Base-by-base conservation (phyloP, 2,329 filamentous ascomycete genomes). In the Zymoseptoria pseudotritici region DNA sequence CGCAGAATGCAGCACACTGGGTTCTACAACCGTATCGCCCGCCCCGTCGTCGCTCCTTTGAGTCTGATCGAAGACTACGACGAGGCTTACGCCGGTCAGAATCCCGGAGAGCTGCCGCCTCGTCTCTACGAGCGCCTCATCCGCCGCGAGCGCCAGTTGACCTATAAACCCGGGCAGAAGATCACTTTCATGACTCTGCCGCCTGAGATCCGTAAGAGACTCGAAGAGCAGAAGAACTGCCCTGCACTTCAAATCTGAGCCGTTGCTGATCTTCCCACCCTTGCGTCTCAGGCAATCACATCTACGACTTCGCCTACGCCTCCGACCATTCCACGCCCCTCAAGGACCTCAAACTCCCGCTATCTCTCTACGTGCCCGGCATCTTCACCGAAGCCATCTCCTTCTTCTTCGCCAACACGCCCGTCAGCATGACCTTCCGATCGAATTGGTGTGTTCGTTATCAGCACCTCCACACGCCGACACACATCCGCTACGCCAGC, bases 331-430 rank as follows among this genome's bases (percentile, higher is more conserved):
- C 36, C 13, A 46, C 49, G 20, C 31, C 29, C 4, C 53, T 61
- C 11, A 21, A 50, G 1, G 46, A 56, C 1, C 29, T 61, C 5
- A 50, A 24, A 13, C 50, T 61, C 5, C 60, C 60, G 4, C 9
- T 11, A 11, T 22, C 17, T 22, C 19, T 61, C n/a, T 50, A 54
- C 42, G 57, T 61, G 5, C 57, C 54, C 19, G 22, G 21, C 4
- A 56, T 63, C 3, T 79, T 80, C 63, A 76, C 78, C 0, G 77
- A 80, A 69, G 73, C 57, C 13, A 17, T 57, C 5, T 50, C 57
- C 3, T 56, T 59, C 54, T 61, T 59, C 50, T 57, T 59, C 50
- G 59, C 56, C 22, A 55, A 50, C 56, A 61, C 52, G 13, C 31
- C 59, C 17, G 49, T 61, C 59, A 19, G 50, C 26, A 29, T 56